Percentiles rank a stretch among this genome's conserved stretches.
Evolutionary conservation across 805 yeast genomes (phyloP).

Genomic region (Myxozyma nipponensis): DNA sequence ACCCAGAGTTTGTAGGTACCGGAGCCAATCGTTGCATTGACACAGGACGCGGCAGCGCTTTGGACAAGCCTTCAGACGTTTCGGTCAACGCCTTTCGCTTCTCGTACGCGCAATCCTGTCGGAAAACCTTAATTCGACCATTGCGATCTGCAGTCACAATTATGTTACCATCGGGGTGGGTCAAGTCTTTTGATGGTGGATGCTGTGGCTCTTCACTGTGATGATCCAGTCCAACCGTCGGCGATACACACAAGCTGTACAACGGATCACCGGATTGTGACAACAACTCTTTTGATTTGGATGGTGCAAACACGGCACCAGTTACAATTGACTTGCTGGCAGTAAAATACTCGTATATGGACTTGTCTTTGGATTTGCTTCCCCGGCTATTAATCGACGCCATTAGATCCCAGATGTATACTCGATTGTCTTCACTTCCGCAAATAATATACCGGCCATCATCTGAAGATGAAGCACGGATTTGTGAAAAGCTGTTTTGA

Average conservation of each 20-base stretch:
- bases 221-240: slow-evolving; percentile 29
- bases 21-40: too few species aligned
- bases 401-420: slow-evolving; percentile 68
- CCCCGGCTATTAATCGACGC: slow-evolving; percentile 19
- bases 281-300: slow-evolving; percentile 57
- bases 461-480: slow-evolving; percentile 60
- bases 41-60: too few species aligned
- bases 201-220: too few species aligned
- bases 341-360: slow-evolving; percentile 24
- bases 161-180: slow-evolving; percentile 41
- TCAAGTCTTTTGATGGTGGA: neutral
- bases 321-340: slow-evolving; percentile 49
- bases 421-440: slow-evolving; percentile 86
- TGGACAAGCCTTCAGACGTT: neutral
- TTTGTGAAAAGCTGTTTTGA: slow-evolving; percentile 66
- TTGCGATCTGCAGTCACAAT: slow-evolving; percentile 72
- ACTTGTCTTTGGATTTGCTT: slow-evolving; percentile 29
- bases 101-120: slow-evolving; percentile 69
- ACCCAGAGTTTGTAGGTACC: too few species aligned
- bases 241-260: slow-evolving; percentile 52
- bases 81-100: slow-evolving; percentile 24
- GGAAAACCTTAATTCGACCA: slow-evolving; percentile 70
- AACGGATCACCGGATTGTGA: slow-evolving; percentile 76
- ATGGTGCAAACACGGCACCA: slow-evolving; percentile 74
- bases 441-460: slow-evolving; percentile 57